A percentile compares a stretch with the other conserved stretches of the same genome.
Conservation (phyloP, 1,139 yeast genomes). For the Citeromyces hawaiiensis region DNA sequence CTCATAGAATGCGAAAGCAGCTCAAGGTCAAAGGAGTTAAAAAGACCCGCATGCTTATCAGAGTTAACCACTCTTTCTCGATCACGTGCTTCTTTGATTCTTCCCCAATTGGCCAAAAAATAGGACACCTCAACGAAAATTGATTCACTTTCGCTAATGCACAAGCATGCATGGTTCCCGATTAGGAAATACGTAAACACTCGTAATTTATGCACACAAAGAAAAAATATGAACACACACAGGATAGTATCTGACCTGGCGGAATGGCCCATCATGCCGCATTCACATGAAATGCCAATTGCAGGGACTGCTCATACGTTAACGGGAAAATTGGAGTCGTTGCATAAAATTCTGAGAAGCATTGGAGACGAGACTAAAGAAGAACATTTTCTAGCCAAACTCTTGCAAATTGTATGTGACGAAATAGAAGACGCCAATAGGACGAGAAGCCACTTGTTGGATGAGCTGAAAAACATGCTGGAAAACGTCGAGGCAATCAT, state of each 20-base stretch:
- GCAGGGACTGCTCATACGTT: background rate
- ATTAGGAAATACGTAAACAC: background rate
- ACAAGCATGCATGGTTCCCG: background rate
- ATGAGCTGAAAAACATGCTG: background rate
- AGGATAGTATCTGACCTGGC: background rate
- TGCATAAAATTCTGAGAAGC: background rate
- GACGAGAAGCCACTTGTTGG: background rate
- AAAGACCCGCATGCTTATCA: too few species aligned
- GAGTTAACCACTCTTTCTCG: too few species aligned
- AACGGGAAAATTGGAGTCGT: background rate
- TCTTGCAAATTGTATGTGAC: background rate
- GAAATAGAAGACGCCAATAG: background rate
- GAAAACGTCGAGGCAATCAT: too few species aligned
- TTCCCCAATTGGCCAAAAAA: too few species aligned
- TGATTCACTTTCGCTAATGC: conserved; percentile 1
- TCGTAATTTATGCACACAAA: background rate
- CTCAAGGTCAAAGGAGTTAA: too few species aligned
- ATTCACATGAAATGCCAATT: background rate
- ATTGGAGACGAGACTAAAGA: background rate
- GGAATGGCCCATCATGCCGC: background rate
- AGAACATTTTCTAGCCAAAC: background rate
- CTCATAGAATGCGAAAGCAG: too few species aligned
- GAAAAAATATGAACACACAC: background rate
- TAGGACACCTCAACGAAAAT: too few species aligned
- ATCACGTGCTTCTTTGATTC: too few species aligned